Evolutionary conservation across 2,329 filamentous ascomycete genomes (phyloP).

Genomic region (Tympanopsis confertula): DNA sequence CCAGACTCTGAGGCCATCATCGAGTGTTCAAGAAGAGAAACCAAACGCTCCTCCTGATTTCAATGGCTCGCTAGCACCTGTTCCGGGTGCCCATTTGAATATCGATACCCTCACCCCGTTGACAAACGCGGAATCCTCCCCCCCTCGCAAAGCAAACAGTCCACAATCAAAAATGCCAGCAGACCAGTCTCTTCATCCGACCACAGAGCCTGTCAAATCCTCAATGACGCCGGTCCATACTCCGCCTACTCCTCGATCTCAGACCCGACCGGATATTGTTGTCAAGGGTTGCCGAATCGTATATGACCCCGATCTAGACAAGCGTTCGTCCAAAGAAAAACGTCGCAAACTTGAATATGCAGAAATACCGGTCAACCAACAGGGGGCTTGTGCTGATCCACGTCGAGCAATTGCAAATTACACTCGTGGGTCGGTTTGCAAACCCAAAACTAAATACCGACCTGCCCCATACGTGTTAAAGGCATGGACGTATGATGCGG

Average conservation of each 20-base stretch:
- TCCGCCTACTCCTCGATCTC: slow-evolving; percentile 16
- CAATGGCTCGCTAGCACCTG: too few relatives aligned
- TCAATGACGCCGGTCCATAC: neutral
- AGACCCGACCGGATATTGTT: slow-evolving; percentile 36
- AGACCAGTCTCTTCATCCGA: neutral
- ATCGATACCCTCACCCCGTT: slow-evolving; percentile 45
- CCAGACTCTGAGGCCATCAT: too few relatives aligned
- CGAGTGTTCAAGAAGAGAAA: too few relatives aligned
- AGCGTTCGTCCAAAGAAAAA: slow-evolving; percentile 38
- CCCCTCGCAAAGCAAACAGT: slow-evolving; percentile 38
- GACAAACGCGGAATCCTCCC: slow-evolving; percentile 49
- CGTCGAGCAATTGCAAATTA: slow-evolving; percentile 48
- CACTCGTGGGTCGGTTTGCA: slow-evolving; percentile 33
- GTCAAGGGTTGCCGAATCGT: slow-evolving; percentile 29
- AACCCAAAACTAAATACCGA: slow-evolving; percentile 36
- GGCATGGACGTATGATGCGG: slow-evolving; percentile 42
- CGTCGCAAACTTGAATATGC: slow-evolving; percentile 22
- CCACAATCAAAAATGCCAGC: slow-evolving; percentile 29
- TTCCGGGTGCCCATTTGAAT: too few relatives aligned
- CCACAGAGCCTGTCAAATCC: neutral
- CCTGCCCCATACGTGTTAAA: slow-evolving; percentile 40
- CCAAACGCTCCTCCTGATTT: too few relatives aligned
- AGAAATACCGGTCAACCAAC: slow-evolving; percentile 27
- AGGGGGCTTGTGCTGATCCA: slow-evolving; percentile 35
- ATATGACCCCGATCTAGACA: slow-evolving; percentile 51